phyloP scores from a whole-genome alignment of 208 protist species.

The Crithidia expoeki region DNA sequence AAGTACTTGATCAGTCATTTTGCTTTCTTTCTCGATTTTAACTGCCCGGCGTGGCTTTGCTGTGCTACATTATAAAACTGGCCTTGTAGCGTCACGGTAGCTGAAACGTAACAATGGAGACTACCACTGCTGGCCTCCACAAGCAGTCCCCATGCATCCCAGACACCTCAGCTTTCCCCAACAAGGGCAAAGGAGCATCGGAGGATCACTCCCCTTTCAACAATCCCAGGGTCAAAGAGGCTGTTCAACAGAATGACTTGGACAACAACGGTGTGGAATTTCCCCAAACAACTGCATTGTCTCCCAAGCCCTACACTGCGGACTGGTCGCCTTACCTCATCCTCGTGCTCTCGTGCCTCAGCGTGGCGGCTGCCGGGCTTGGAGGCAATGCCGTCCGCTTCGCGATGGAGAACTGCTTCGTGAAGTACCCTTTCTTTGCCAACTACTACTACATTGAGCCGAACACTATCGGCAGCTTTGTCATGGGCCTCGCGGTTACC shows the following conservation, averaged over 20 bases:
- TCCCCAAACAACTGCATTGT: background rate
- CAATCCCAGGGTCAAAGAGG: background rate
- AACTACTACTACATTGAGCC: conserved; percentile 49
- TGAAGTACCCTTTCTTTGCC: conserved; percentile 32
- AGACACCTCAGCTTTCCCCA: background rate
- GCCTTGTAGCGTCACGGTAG: too few relatives aligned
- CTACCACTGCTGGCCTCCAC: background rate
- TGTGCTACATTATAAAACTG: too few relatives aligned
- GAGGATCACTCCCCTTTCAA: background rate
- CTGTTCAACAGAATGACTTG: background rate
- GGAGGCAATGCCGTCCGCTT: conserved; percentile 59
- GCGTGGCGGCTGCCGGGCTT: conserved; percentile 48
- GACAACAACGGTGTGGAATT: background rate
- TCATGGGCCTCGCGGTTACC: conserved; percentile 43
- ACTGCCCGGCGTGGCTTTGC: too few relatives aligned
- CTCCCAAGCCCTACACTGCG: conserved; percentile 10
- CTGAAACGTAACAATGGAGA: background rate
- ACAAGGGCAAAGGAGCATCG: background rate
- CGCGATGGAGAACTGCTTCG: conserved; percentile 27
- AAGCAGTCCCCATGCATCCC: background rate
- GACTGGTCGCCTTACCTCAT: conserved; percentile 15
- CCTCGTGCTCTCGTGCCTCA: conserved; percentile 37
- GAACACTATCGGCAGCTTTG: conserved; percentile 53
- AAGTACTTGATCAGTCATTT: too few relatives aligned
- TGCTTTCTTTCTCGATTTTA: too few relatives aligned